phyloP scores from a whole-genome alignment of 75 land plant genomes.

The Cunninghamia lanceolata region DNA sequence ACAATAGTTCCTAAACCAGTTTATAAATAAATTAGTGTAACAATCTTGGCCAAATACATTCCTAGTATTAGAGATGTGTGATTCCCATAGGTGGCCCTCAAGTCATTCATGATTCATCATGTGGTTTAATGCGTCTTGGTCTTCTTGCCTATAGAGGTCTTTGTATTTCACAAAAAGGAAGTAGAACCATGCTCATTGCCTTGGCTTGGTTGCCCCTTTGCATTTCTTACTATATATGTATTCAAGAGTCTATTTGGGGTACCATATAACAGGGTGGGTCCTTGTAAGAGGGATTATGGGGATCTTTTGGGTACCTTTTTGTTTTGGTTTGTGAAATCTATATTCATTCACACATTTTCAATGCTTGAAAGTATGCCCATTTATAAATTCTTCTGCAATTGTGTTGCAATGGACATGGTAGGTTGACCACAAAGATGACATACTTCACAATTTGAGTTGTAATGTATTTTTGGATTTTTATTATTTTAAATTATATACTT shows the following conservation, averaged over 20 bases:
- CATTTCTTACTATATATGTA: conserved; percentile 72
- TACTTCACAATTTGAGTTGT: too few species aligned
- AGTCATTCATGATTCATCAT: conserved; percentile 96
- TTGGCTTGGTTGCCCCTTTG: conserved; percentile 69
- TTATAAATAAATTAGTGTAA: conserved; percentile 71
- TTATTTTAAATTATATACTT: too few species aligned
- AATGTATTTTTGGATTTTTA: too few species aligned
- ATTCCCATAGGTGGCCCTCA: conserved; percentile 99
- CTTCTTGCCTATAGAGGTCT: conserved; percentile 34
- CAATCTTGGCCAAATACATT: conserved; percentile 87
- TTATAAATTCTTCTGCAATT: conserved; percentile 58
- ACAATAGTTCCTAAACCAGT: conserved; percentile 77
- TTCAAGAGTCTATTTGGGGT: conserved; percentile 90
- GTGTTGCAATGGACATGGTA: too few species aligned
- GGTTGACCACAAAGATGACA: too few species aligned
- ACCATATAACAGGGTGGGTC: conserved; percentile 80
- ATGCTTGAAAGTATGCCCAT: conserved; percentile 61
- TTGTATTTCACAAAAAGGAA: conserved; percentile 18
- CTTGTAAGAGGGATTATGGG: conserved; percentile 73
- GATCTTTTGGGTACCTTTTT: conserved; percentile 55
- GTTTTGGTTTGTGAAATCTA: conserved; percentile 70
- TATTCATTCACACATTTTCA: conserved; percentile 49
- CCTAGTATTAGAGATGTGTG: conserved; percentile 77
- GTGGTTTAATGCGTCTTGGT: conserved; percentile 75
- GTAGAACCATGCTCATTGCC: conserved; percentile 14